A percentile compares a stretch with the other conserved stretches of the same genome.
Evolutionary conservation across 768 basidiomycete genomes (phyloP).

Genomic region (Mycena vitilis): DNA sequence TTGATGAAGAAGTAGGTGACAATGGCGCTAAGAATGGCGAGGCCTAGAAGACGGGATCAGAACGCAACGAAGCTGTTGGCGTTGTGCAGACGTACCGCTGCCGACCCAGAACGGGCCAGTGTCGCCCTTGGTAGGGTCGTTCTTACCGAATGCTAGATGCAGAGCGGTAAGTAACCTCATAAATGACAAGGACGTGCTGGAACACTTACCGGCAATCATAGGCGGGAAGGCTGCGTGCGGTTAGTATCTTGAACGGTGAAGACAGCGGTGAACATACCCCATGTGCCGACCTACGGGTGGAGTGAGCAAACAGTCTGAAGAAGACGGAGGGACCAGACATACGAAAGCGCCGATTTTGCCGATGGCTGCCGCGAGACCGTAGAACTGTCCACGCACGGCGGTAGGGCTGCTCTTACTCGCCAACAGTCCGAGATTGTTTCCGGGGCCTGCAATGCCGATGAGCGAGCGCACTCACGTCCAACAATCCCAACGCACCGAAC

Average conservation of each 20-base stretch:
- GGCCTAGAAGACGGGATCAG: constrained; percentile 47
- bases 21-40: constrained; percentile 83
- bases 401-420: constrained; percentile 90
- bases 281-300: constrained; percentile 62
- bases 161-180: neutral
- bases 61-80: neutral
- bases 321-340: neutral
- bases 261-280: constrained; percentile 59
- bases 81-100: neutral
- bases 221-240: constrained; percentile 58
- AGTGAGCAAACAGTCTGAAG: neutral
- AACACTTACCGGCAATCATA: too few species aligned
- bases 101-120: constrained; percentile 59
- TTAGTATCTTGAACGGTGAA: constrained; percentile 1
- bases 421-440: constrained; percentile 87
- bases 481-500: constrained; percentile 62
- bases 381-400: constrained; percentile 86
- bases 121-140: constrained; percentile 65
- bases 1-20: constrained; percentile 79
- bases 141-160: constrained; percentile 64
- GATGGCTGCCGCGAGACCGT: constrained; percentile 86
- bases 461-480: neutral
- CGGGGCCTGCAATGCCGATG: constrained; percentile 64
- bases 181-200: too few species aligned
- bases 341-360: constrained; percentile 89